Evolutionary conservation across 2,329 filamentous ascomycete genomes (phyloP).

Genomic region (Domatiomyces globalis): DNA sequence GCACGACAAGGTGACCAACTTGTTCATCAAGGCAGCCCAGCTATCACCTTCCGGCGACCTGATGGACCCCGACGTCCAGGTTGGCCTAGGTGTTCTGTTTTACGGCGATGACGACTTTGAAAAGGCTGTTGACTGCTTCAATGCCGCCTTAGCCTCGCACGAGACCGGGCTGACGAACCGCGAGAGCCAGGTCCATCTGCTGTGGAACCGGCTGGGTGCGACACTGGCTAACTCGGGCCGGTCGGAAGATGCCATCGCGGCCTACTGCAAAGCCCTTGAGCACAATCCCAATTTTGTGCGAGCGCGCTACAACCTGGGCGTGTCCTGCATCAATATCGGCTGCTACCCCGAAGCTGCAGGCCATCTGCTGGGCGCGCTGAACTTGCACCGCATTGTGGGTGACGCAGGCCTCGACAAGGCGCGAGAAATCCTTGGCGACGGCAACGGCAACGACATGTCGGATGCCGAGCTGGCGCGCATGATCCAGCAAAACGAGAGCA

Average conservation of each 20-base stretch:
- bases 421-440: conserved; percentile 59
- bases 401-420: conserved; percentile 70
- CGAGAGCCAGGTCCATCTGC: conserved; percentile 71
- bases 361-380: conserved; percentile 78
- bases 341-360: conserved; percentile 87
- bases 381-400: conserved; percentile 92
- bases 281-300: conserved; percentile 93
- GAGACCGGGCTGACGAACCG: conserved; percentile 75
- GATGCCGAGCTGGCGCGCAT: conserved; percentile 73
- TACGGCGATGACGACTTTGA: conserved; percentile 97
- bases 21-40: conserved; percentile 86
- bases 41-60: conserved; percentile 81
- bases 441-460: conserved; percentile 33
- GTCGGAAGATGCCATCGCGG: conserved; percentile 88
- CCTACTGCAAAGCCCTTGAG: conserved; percentile 82
- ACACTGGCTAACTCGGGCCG: conserved; percentile 91
- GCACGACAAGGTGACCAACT: conserved; percentile 76
- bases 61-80: conserved; percentile 97
- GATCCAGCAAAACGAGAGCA: conserved; percentile 90
- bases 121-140: conserved; percentile 98
- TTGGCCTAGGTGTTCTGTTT: conserved; percentile 90
- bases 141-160: conserved; percentile 70
- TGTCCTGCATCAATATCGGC: conserved; percentile 93
- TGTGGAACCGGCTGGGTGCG: conserved; percentile 94
- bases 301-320: conserved; percentile 89